Evolutionary conservation across 2,329 filamentous ascomycete genomes (phyloP), one percentile per base, ranked within the genome.

Genomic region (Epichloe glyceriae): DNA sequence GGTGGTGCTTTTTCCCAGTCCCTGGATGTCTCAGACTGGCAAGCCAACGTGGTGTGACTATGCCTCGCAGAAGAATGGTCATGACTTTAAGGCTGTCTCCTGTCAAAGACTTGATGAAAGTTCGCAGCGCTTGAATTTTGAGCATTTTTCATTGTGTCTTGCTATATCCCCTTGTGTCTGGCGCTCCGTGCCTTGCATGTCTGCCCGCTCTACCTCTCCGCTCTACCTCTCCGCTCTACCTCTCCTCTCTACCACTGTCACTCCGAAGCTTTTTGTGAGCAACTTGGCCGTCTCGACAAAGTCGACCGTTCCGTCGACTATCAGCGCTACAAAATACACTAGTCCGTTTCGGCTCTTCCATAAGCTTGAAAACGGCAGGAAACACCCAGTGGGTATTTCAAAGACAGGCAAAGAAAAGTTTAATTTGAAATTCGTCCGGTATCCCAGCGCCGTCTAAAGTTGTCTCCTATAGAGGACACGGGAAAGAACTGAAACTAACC

Each of bases 11-110:
- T 38, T 50, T 42, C 52, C 46, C 44, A 54, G 54, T 54, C 46
- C 55, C 52, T 56, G 52, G 46, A 53, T 54, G 55, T 56, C 53
- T 56, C 53, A 50, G 39, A 26, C 44, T 50, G 38, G 38, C 42
- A 37, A 47, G 43, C 34, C 35, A 40, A 46, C 46, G 38, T 42
- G 40, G 46, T 38, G 50, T 47, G 46, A 51, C 50, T 49, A 53
- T 53, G 52, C 52, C 52, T 48, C 52, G 44, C 45, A 50, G 49
- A 53, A 53, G 52, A 51, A 53, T 53, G 49, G 34, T 30, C 43
- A 12, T 30, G 41, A 45, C 49, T 46, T 50, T 46, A 26, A 6
- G 15, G 19, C 26, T 15, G 34, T 38, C 19, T 40, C 15, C 34
- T 40, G 39, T 39, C 40, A 30, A 19, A 42, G 40, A 49, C 17